Evolutionary conservation across 2,329 filamentous ascomycete species (phyloP), one percentile per base, ranked within the genome.

Genomic region (Fusarium sp.): DNA sequence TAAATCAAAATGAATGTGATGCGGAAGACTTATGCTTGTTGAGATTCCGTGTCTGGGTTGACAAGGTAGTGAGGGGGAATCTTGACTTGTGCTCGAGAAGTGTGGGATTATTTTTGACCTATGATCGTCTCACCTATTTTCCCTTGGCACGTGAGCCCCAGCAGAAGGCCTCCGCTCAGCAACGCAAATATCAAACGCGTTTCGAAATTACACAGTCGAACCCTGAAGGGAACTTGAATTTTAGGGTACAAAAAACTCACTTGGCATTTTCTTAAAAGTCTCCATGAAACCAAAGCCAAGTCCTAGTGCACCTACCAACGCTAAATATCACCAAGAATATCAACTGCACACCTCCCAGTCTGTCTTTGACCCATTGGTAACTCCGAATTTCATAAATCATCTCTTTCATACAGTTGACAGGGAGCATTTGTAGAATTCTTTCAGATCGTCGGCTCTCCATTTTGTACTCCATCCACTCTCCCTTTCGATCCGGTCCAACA

Each of bases 391-490:
- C 25, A 35, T 21, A 35, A 6, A 47, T 25, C 64, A 38, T 38
- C 3, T 28, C 3, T 2, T n/a, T 57, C 25, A 69, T 38, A 70
- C 21, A n/a, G 67, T 69, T 12, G 67, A 64, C 9, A 69, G 49
- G 16, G 67, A 69, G 15, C 66, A 69, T 6, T 65, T 69, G 23
- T 69, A 89, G 62, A 85, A 85, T 54, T 86, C 83, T 50, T 83
- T 84, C 52, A 89, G 54, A 76, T 89, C 87, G 21, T 88, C 85
- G 0, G 83, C 85, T 46, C 87, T 78, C 87, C 87, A 89, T 66
- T 82, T 81, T 2, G 87, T 88, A 7, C 83, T 83, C 86, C 87
- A 89, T 0, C 87, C 88, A 11, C 84, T 86, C 71, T 88, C 85
- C 33, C 79, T 80, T 79, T 89, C 87, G 38, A 89, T 89, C 30